Conservation (phyloP, 192 early-diverging fungal genomes). For the Entomortierella chlamydospora region DNA sequence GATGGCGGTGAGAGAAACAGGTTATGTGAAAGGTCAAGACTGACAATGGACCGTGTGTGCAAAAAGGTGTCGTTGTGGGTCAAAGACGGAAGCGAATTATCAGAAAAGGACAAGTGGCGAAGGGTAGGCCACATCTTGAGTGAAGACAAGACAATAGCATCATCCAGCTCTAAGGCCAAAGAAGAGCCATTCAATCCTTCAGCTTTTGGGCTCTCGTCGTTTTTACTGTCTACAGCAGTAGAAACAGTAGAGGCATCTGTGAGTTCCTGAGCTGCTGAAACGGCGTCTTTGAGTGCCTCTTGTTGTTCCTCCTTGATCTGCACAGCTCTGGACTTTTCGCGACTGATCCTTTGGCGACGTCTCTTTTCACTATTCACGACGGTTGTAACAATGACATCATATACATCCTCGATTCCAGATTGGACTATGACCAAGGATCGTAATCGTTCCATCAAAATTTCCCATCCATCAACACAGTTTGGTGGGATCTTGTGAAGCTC, state of each 20-base stretch:
- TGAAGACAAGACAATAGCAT: slow-evolving; percentile 25
- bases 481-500: slow-evolving; percentile 63
- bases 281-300: slow-evolving; percentile 47
- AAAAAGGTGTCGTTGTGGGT: slow-evolving; percentile 50
- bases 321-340: slow-evolving; percentile 22
- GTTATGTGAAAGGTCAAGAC: slow-evolving; percentile 66
- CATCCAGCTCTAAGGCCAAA: slow-evolving; percentile 1
- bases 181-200: neutral
- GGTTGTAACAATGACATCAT: slow-evolving; percentile 56
- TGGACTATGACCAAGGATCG: slow-evolving; percentile 56
- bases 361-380: slow-evolving; percentile 51
- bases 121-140: slow-evolving; percentile 57
- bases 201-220: too few species aligned
- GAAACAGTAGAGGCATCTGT: neutral
- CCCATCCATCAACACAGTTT: slow-evolving; percentile 60
- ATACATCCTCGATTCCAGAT: slow-evolving; percentile 59
- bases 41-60: slow-evolving; percentile 52
- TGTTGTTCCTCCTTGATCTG: slow-evolving; percentile 43
- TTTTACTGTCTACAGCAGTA: too few species aligned
- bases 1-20: slow-evolving; percentile 61
- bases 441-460: slow-evolving; percentile 51
- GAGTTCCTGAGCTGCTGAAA: slow-evolving; percentile 7
- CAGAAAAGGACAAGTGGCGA: slow-evolving; percentile 57
- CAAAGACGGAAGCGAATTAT: slow-evolving; percentile 61
- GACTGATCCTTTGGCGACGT: slow-evolving; percentile 19